Evolutionary conservation across 2,329 filamentous ascomycete species (phyloP).

Genomic region (Colletotrichum melonis): DNA sequence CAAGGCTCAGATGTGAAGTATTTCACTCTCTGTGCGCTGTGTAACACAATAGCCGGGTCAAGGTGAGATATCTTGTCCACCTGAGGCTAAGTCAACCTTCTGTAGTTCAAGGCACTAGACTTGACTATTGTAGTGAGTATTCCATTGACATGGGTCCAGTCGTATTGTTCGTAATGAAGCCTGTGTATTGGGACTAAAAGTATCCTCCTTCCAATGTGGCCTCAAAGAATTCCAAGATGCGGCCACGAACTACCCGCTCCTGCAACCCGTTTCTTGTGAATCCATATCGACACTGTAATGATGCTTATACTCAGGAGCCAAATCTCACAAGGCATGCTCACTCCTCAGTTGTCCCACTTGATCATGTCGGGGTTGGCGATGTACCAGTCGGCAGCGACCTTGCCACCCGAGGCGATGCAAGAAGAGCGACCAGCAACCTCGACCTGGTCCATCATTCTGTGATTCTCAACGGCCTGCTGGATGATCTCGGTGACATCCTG

Average conservation of each 20-base stretch:
- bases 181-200: not conserved
- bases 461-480: not conserved
- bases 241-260: not conserved
- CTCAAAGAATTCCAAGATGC: not conserved
- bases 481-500: not conserved
- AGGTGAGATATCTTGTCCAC: not conserved
- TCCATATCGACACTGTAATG: not conserved
- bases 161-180: not conserved
- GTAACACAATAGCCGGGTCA: not conserved
- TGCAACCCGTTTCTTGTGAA: not conserved
- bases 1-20: not conserved
- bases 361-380: not conserved
- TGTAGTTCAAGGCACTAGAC: not conserved
- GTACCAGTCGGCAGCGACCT: not conserved
- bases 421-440: constrained; percentile 1
- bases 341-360: not conserved
- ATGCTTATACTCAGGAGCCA: not conserved
- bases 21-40: not conserved
- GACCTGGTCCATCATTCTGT: not conserved
- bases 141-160: not conserved
- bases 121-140: not conserved
- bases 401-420: not conserved
- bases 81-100: too few relatives aligned
- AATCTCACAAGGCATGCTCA: not conserved
- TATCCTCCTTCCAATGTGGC: not conserved